A percentile compares a stretch with the other conserved stretches of the same genome.
Conservation (phyloP, 75 land plant genomes). For the Cunninghamia lanceolata region DNA sequence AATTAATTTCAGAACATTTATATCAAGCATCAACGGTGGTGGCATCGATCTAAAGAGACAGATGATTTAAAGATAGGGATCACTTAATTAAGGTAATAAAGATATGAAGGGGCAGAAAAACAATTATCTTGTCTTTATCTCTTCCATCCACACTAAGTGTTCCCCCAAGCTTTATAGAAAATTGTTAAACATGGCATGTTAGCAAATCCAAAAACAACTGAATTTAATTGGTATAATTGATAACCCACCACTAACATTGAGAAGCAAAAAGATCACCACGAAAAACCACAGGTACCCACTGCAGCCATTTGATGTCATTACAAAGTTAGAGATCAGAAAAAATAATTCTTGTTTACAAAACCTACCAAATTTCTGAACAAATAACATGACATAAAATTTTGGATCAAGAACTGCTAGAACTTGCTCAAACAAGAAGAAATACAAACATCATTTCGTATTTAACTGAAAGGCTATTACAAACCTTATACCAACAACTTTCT, state of each 20-base stretch:
- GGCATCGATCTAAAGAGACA: neutral
- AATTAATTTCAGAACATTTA: neutral
- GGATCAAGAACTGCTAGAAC: neutral
- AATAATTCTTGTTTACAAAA: neutral
- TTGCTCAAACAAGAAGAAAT: neutral
- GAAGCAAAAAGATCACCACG: slow-evolving; percentile 71
- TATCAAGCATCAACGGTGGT: neutral
- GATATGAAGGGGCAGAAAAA: neutral
- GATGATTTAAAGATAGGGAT: neutral
- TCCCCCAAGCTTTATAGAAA: neutral
- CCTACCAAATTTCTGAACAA: neutral
- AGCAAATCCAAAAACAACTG: neutral
- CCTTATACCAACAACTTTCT: slow-evolving; percentile 85
- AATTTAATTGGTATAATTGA: neutral
- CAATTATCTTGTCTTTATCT: neutral
- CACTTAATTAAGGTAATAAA: neutral
- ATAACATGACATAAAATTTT: neutral
- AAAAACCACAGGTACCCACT: slow-evolving; percentile 86
- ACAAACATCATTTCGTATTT: neutral
- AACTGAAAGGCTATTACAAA: slow-evolving; percentile 10
- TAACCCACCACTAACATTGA: slow-evolving; percentile 78
- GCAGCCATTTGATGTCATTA: slow-evolving; percentile 21
- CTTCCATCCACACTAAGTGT: neutral
- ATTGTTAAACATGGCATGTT: neutral
- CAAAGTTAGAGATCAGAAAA: neutral